phyloP scores from a whole-genome alignment of 2,329 filamentous ascomycete genomes.

The Helotiales sp. region DNA sequence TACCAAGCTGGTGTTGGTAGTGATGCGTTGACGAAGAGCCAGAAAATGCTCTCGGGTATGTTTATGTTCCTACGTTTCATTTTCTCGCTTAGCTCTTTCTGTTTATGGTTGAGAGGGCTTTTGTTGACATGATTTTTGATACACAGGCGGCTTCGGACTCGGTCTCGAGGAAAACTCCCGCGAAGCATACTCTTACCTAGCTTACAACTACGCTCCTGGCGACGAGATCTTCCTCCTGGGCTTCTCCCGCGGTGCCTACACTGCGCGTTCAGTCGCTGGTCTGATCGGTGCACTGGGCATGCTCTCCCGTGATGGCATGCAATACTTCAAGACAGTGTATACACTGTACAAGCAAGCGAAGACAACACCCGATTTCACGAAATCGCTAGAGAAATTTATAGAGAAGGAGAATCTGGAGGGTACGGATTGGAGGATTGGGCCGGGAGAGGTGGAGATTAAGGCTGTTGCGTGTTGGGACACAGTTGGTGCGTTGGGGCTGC shows the following conservation, averaged over 20 bases:
- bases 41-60: constrained; percentile 17
- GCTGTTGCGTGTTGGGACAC: constrained; percentile 27
- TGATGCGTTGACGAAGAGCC: constrained; percentile 9
- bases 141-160: constrained; percentile 12
- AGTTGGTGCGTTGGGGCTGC: constrained; percentile 36
- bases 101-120: background rate
- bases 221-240: constrained; percentile 37
- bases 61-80: background rate
- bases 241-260: constrained; percentile 49
- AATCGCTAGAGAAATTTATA: background rate
- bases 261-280: constrained; percentile 44
- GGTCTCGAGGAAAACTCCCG: constrained; percentile 23
- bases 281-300: constrained; percentile 45
- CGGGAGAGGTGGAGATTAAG: constrained; percentile 12
- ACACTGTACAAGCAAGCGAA: background rate
- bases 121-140: background rate
- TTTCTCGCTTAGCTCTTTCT: background rate
- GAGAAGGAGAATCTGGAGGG: background rate
- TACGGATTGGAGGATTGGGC: background rate
- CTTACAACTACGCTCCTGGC: constrained; percentile 23
- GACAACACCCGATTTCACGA: background rate
- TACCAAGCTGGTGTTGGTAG: constrained; percentile 21
- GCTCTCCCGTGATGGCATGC: constrained; percentile 37
- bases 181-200: constrained; percentile 49
- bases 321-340: constrained; percentile 5